Evolutionary conservation across 1,139 yeast genomes (phyloP).

Genomic region (Pneumocystis oryctolagi): DNA sequence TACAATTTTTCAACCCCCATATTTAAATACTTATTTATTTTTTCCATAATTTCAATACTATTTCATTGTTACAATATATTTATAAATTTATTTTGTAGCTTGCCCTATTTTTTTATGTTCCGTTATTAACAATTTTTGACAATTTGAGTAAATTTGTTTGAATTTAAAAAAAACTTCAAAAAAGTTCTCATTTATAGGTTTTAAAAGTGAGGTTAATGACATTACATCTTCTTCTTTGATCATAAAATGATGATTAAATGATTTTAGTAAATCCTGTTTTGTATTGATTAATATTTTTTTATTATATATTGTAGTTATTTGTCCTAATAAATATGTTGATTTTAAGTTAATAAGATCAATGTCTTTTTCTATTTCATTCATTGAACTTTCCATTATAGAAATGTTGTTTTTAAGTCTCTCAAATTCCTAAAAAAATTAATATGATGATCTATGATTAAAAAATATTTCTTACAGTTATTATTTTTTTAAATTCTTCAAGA

Average conservation of each 20-base stretch:
- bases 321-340: neutral
- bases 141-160: constrained; percentile 48
- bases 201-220: constrained; percentile 22
- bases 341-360: neutral
- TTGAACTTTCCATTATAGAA: neutral
- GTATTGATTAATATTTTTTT: constrained; percentile 17
- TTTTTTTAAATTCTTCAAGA: neutral
- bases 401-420: neutral
- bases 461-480: neutral
- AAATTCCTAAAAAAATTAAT: neutral
- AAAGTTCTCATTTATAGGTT: constrained; percentile 39
- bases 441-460: neutral
- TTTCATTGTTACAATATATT: neutral
- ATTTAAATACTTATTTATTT: constrained; percentile 38
- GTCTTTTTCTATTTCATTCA: neutral
- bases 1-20: constrained; percentile 39
- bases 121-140: constrained; percentile 51
- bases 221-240: constrained; percentile 51
- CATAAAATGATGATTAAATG: constrained; percentile 52
- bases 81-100: neutral
- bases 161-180: constrained; percentile 48
- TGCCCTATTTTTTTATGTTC: constrained; percentile 51
- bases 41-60: constrained; percentile 42
- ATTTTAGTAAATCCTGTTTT: constrained; percentile 41
- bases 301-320: neutral